Conservation (phyloP, 495 filamentous ascomycete genomes). For the Penicillium pancosmium region DNA sequence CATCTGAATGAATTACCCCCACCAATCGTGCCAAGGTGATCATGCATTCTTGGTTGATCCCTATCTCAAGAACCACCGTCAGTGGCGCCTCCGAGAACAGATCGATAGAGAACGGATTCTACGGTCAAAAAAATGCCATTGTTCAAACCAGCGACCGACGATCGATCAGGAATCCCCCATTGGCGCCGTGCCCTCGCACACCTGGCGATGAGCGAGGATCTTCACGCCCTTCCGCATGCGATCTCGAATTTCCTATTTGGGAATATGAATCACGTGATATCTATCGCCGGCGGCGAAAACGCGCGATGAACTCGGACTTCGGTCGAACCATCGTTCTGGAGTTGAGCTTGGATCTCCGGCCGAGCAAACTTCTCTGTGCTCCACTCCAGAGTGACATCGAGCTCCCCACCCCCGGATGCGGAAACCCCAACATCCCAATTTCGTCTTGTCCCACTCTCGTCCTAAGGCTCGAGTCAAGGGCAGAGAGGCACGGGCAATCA, state of each 20-base stretch:
- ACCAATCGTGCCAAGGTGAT: not conserved
- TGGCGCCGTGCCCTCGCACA: conserved; percentile 2
- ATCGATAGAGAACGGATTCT: not conserved
- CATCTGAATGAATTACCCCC: not conserved
- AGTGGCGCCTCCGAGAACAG: conserved; percentile 6
- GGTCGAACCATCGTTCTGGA: conserved; percentile 8
- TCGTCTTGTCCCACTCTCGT: conserved; percentile 8
- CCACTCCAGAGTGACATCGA: conserved; percentile 22
- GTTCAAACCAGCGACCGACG: not conserved
- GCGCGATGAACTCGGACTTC: not conserved
- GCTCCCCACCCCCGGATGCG: conserved; percentile 27
- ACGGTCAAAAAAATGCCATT: conserved; percentile 11
- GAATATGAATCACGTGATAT: conserved; percentile 2
- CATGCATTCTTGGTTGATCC: conserved; percentile 5
- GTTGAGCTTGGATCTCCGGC: conserved; percentile 7
- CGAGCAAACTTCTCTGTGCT: not conserved
- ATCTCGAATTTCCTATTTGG: conserved; percentile 4
- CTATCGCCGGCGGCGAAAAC: not conserved
- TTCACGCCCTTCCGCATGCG: not conserved
- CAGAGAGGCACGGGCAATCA: conserved; percentile 18
- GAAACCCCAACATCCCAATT: conserved; percentile 11
- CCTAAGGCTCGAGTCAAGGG: conserved; percentile 18
- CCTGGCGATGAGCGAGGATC: not conserved
- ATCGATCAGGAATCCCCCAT: conserved; percentile 17
- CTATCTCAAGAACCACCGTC: not conserved